Evolutionary conservation across 2,329 filamentous ascomycete genomes (phyloP), one percentile per base, ranked within the genome.

Genomic region (Simplicillium aogashimaense): DNA sequence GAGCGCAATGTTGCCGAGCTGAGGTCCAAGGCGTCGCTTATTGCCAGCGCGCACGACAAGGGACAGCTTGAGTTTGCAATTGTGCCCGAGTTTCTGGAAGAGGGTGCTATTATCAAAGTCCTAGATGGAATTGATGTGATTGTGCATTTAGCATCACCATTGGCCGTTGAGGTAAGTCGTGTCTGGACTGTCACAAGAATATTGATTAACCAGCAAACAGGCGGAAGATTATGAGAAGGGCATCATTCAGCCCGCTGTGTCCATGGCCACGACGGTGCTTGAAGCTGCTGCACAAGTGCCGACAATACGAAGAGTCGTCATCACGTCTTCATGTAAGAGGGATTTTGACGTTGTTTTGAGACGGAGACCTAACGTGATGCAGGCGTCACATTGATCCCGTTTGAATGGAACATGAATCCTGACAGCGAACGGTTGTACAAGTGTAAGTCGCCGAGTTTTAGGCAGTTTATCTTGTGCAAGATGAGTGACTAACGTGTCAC

Each of bases 241-340:
- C 3, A 44, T 47, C n/a, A 30, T 46, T 17, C 20, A 41, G 10
- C 44, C 41, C 10, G 42, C 44, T 7, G 38, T 46, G 4, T 38
- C 40, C 2, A 46, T 46, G 43, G 35, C 41, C 3, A 43, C 38
- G 3, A 35, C 25, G 1, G 33, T 47, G 7, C 33, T 47, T 1
- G 37, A 44, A 16, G 44, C 45, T 17, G 45, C 45, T 3, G 17
- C 36, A 17, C 38, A 36, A 13, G 18, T 33, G 11, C 32, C 29
- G 3, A 42, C 31, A 5, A 29, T 47, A 10, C 39, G 39, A 5
- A 25, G 20, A 25, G 20, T 25, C 6, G 20, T 25, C 6, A 5
- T 47, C n/a, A 46, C 44, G 4, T 46, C 44, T 13, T 47, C 45
- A 4, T 43, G 44, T 46, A 34, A 35, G 42, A 5, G 20, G 20